These are phyloP conservation scores for Acacia confusa DNA, from an alignment of 306 rosid genomes.

Conservation along the genomic window DNA sequence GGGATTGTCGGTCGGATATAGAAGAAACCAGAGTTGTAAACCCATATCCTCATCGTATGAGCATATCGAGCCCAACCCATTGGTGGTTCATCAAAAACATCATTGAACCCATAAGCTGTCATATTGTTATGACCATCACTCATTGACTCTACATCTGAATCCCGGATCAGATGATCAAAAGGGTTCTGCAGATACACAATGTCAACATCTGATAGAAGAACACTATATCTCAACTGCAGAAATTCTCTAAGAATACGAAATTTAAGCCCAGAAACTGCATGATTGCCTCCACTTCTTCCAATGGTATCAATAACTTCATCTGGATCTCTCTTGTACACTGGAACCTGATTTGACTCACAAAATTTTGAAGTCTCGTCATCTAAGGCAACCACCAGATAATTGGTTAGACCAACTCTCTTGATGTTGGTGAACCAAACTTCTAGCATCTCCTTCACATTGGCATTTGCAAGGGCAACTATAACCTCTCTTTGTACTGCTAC, in stretches of 20 bases:
- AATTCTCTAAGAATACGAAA: conserved; percentile 86
- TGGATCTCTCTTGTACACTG: conserved; percentile 78
- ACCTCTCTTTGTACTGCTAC: conserved; percentile 67
- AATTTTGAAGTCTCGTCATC: conserved; percentile 59
- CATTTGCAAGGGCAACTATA: conserved; percentile 85
- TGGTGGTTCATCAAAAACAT: conserved; percentile 74
- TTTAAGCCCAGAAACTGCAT: conserved; percentile 79
- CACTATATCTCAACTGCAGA: conserved; percentile 83
- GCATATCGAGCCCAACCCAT: conserved; percentile 98
- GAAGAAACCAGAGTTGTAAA: conserved; percentile 92
- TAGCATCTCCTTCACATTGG: conserved; percentile 84
- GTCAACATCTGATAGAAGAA: conserved; percentile 92
- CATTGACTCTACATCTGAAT: conserved; percentile 93
- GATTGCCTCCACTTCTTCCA: conserved; percentile 70
- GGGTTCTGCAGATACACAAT: conserved; percentile 93
- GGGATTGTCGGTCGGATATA: conserved; percentile 87
- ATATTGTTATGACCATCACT: conserved; percentile 82
- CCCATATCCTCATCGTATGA: conserved; percentile 96
- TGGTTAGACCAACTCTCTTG: conserved; percentile 69
- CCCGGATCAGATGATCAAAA: conserved; percentile 65
- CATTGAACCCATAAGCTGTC: conserved; percentile 79
- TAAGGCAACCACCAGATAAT: conserved; percentile 85
- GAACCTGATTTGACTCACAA: conserved; percentile 65
- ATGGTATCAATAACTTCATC: conserved; percentile 62
- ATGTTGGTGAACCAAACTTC: conserved; percentile 80